phyloP scores from a whole-genome alignment of 1,284 basidiomycete species.

The Heliocybe sulcata region DNA sequence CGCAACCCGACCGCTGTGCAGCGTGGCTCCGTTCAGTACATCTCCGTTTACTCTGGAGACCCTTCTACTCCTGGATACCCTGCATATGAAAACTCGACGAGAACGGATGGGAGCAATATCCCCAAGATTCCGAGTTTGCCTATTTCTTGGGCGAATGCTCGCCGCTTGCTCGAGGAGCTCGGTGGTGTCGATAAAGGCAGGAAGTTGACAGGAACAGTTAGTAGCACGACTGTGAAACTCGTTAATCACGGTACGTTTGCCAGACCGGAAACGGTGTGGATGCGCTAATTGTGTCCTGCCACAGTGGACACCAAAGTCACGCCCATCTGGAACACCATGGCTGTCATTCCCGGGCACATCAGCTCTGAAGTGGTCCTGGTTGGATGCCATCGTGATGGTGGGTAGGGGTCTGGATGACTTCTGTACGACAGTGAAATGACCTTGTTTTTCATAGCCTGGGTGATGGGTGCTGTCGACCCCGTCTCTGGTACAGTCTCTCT shows the following conservation, averaged over 20 bases:
- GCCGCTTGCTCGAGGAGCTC: conserved; percentile 54
- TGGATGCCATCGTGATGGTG: conserved; percentile 85
- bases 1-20: conserved; percentile 81
- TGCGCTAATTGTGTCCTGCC: background rate
- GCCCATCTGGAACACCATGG: conserved; percentile 88
- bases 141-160: conserved; percentile 67
- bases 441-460: conserved; percentile 20
- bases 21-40: conserved; percentile 85
- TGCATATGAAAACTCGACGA: conserved; percentile 78
- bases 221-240: conserved; percentile 34
- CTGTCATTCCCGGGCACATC: conserved; percentile 83
- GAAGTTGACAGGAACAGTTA: background rate
- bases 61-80: conserved; percentile 85
- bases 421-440: background rate
- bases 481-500: conserved; percentile 43
- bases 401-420: conserved; percentile 14
- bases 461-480: conserved; percentile 82
- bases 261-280: background rate
- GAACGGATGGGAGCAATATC: conserved; percentile 61
- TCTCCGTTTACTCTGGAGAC: conserved; percentile 79
- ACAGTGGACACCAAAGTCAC: conserved; percentile 71
- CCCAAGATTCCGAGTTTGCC: conserved; percentile 82
- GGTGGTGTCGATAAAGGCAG: conserved; percentile 25
- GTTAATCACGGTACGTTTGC: conserved; percentile 49
- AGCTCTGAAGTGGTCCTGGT: conserved; percentile 81